Conservation (phyloP, 306 rosid genomes). For the Sesbania bispinosa region DNA sequence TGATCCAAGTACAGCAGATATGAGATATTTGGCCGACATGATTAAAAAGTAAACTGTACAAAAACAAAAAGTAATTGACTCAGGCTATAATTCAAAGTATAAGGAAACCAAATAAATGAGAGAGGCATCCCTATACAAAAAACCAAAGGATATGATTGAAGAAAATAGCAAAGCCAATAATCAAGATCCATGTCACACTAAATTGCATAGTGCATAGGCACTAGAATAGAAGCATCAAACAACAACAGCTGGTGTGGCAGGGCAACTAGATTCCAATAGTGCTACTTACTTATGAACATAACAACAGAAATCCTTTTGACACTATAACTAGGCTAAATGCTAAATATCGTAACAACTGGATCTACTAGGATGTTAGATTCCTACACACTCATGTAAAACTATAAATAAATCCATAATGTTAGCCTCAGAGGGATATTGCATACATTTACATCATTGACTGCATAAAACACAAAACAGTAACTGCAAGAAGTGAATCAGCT, state of each 20-base stretch:
- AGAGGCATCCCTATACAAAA: not conserved
- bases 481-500: not conserved
- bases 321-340: not conserved
- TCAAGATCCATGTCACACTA: not conserved
- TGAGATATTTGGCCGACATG: constrained; percentile 58
- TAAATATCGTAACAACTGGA: not conserved
- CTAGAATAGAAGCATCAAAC: not conserved
- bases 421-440: not conserved
- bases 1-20: constrained; percentile 43
- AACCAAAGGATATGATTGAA: not conserved
- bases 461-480: not conserved
- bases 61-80: constrained; percentile 6
- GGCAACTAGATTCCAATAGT: not conserved
- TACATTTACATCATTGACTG: not conserved
- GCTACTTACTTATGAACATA: not conserved
- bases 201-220: not conserved
- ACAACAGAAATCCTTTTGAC: not conserved
- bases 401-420: constrained; percentile 1
- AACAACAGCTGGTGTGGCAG: not conserved
- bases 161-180: not conserved
- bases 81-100: not conserved
- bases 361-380: not conserved
- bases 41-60: constrained; percentile 23
- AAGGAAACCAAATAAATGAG: not conserved
- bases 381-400: not conserved